Evolutionary conservation across 345 rosid species (phyloP), one percentile per base, ranked within the genome.

Genomic region (Lepidium didymum): DNA sequence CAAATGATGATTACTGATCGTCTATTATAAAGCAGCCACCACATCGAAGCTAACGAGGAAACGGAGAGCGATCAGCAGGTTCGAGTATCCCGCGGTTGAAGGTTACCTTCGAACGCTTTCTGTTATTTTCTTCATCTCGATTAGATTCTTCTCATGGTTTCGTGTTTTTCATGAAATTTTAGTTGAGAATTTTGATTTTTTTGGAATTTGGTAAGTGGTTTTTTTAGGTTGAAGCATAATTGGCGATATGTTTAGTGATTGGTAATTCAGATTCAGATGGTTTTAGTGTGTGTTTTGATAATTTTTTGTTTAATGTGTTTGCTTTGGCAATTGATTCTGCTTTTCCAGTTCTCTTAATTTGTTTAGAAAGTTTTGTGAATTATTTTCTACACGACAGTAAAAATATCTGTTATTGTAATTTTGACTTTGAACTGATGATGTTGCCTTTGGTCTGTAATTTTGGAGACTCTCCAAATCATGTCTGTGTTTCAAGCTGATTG

Each of bases 121-220:
- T 21, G 33, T 23, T 44, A 46, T 55, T 10, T 12, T 35, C 62
- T 74, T 16, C 49, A 21, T 68, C 56, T 60, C n/a, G 43, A 59
- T 74, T 68, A 71, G 56, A 47, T 62, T 75, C 56, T 43, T 29
- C 56, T 68, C 23, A 18, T 40, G 38, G 18, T 33, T 45, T 42
- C 23, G 18, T 29, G 74, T 45, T 74, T 64, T 64, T 67, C 46
- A 67, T 67, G 70, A 53, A 49, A 62, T 42, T 75, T 25, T 69
- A 56, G 81, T 86, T 77, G 58, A 74, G 76, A 72, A 72, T 56
- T 80, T 49, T 41, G 66, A 65, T n/a, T n/a, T 57, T 44, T 62
- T 42, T 47, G 13, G n/a, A 53, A 13, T 34, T 73, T 25, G 77
- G 63, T 36, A 10, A 10, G 3, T 35, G 1, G 31, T 3, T 42